phyloP scores from a whole-genome alignment of 768 basidiomycete species.

The Hericium coralloides region DNA sequence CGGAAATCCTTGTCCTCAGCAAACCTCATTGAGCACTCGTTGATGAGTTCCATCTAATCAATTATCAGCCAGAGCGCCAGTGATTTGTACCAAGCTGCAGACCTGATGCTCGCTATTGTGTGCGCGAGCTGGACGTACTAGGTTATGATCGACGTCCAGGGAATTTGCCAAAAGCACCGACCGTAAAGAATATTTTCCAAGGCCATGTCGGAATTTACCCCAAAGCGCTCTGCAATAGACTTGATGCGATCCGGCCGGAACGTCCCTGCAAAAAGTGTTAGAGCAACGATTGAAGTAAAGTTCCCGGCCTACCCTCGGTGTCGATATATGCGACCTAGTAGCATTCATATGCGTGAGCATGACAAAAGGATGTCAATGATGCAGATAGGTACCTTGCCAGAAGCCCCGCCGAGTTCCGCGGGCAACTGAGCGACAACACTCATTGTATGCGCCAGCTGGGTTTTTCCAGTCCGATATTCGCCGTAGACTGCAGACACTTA shows the following conservation, averaged over 20 bases:
- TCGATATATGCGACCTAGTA: conserved; percentile 83
- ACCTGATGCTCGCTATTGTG: conserved; percentile 93
- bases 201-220: conserved; percentile 82
- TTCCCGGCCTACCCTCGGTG: conserved; percentile 54
- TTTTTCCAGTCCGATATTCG: conserved; percentile 94
- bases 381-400: conserved; percentile 57
- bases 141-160: conserved; percentile 9
- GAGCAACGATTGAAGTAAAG: neutral
- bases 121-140: conserved; percentile 52
- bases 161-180: conserved; percentile 15
- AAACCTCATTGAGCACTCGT: conserved; percentile 80
- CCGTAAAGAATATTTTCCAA: conserved; percentile 91
- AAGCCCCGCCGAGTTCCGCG: conserved; percentile 80
- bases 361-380: neutral
- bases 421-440: conserved; percentile 88
- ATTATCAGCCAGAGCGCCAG: conserved; percentile 3
- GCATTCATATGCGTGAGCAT: neutral
- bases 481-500: conserved; percentile 61
- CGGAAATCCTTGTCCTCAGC: conserved; percentile 84
- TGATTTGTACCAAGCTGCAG: neutral
- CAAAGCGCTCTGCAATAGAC: conserved; percentile 87
- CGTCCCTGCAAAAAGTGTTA: conserved; percentile 43
- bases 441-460: conserved; percentile 93
- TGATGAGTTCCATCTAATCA: conserved; percentile 80
- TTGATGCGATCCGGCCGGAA: conserved; percentile 92